Evolutionary conservation across 78 protist species (phyloP).

Genomic region (Paratrimastix pyriformis): DNA sequence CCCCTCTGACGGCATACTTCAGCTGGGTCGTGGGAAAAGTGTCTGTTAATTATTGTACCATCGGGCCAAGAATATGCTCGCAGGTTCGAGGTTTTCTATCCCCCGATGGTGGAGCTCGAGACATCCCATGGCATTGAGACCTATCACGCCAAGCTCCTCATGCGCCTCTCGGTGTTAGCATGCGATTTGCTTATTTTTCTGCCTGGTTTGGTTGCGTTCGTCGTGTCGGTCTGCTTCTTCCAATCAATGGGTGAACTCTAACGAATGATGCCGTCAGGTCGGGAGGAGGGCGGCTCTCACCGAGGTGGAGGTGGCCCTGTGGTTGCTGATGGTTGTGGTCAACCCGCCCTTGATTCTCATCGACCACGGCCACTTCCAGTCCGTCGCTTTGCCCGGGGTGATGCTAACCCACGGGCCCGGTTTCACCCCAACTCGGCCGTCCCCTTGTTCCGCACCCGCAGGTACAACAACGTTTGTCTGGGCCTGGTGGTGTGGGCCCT

Average conservation of each 20-base stretch:
- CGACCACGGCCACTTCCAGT: slow-evolving; percentile 95
- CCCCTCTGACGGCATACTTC: slow-evolving; percentile 89
- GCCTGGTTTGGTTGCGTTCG: slow-evolving; percentile 45
- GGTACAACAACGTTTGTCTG: slow-evolving; percentile 61
- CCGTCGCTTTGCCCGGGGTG: not conserved
- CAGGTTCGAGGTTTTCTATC: not conserved
- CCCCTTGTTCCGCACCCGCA: no score
- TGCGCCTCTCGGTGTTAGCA: slow-evolving; percentile 65
- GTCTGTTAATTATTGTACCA: not conserved
- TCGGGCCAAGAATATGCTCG: not conserved
- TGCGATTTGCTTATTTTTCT: slow-evolving; percentile 63
- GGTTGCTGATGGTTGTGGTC: slow-evolving; percentile 49
- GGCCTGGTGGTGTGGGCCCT: slow-evolving; percentile 62
- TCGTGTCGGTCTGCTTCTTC: not conserved
- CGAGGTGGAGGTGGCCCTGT: no score
- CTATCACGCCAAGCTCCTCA: slow-evolving; percentile 43
- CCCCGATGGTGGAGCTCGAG: slow-evolving; percentile 48
- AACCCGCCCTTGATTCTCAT: slow-evolving; percentile 67
- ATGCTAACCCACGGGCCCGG: no score
- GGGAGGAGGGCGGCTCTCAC: no score
- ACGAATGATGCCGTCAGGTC: no score
- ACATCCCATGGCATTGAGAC: slow-evolving; percentile 77
- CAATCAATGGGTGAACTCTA: not conserved
- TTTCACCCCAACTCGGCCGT: no score
- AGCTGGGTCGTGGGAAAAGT: slow-evolving; percentile 57